Evolutionary conservation across 1,284 basidiomycete species (phyloP).

Genomic region (Puccinia brachypodii): DNA sequence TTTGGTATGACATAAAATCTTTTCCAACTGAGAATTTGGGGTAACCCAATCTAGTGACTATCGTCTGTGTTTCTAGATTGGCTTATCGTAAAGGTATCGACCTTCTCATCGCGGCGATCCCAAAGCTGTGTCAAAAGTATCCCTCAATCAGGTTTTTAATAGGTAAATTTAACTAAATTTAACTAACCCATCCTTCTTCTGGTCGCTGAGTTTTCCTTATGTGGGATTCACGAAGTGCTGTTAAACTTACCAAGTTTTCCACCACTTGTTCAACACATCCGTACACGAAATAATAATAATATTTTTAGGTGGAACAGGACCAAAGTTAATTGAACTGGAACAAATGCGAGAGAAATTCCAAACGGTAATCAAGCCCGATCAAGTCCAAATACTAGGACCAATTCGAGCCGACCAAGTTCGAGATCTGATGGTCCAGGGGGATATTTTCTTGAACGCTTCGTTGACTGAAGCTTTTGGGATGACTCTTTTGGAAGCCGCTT

Average conservation of each 20-base stretch:
- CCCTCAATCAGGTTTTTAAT: slow-evolving; percentile 84
- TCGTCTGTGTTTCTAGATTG: slow-evolving; percentile 90
- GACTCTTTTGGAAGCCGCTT: slow-evolving; percentile 92
- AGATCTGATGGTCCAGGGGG: slow-evolving; percentile 74
- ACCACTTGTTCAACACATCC: not conserved
- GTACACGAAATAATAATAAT: not conserved
- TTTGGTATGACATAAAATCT: not conserved
- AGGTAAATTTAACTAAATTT: too few species aligned
- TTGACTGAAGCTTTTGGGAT: slow-evolving; percentile 97
- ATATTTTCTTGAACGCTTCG: slow-evolving; percentile 93
- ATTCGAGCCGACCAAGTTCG: slow-evolving; percentile 78
- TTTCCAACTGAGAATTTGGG: slow-evolving; percentile 13
- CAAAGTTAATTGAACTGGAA: slow-evolving; percentile 88
- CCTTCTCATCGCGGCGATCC: slow-evolving; percentile 85
- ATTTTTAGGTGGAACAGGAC: slow-evolving; percentile 85
- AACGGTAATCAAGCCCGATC: slow-evolving; percentile 70
- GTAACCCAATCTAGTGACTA: slow-evolving; percentile 67
- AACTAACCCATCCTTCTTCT: too few species aligned
- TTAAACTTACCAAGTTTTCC: too few species aligned
- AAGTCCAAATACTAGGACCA: slow-evolving; percentile 81
- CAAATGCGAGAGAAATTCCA: slow-evolving; percentile 88
- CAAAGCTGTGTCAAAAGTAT: slow-evolving; percentile 79
- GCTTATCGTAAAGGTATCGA: slow-evolving; percentile 97
- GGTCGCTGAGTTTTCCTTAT: not conserved
- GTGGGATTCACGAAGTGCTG: too few species aligned